phyloP scores from a whole-genome alignment of 441 rosid species.

The Gossypium schwendimanii region DNA sequence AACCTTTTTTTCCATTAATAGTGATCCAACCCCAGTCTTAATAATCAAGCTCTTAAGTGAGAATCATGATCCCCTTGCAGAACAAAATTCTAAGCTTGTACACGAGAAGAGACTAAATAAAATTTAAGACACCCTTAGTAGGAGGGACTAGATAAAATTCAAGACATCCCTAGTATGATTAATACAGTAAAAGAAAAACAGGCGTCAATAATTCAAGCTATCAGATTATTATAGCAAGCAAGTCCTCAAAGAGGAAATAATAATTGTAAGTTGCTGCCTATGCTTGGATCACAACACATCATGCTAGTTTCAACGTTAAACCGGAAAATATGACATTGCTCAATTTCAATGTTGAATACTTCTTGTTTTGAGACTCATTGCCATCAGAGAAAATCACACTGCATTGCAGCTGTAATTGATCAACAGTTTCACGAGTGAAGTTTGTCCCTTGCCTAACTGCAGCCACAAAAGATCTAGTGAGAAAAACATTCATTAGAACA shows the following conservation, averaged over 20 bases:
- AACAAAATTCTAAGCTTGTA: too few species aligned
- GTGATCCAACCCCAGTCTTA: too few species aligned
- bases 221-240: not conserved
- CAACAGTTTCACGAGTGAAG: not conserved
- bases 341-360: not conserved
- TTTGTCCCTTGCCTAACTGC: not conserved
- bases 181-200: not conserved
- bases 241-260: not conserved
- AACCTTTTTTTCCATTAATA: too few species aligned
- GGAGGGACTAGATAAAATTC: not conserved
- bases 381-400: not conserved
- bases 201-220: not conserved
- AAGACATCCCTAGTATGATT: not conserved
- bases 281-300: not conserved
- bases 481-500: not conserved
- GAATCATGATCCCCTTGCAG: too few species aligned
- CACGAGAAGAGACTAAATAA: too few species aligned
- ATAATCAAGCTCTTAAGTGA: too few species aligned
- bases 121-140: too few species aligned
- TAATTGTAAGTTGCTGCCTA: not conserved
- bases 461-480: not conserved
- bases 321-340: slow-evolving; percentile 1
- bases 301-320: not conserved
- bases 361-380: not conserved
- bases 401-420: not conserved